Evolutionary conservation across 2,329 filamentous ascomycete genomes (phyloP).

Genomic region (Fusarium pseudoanthophilum): DNA sequence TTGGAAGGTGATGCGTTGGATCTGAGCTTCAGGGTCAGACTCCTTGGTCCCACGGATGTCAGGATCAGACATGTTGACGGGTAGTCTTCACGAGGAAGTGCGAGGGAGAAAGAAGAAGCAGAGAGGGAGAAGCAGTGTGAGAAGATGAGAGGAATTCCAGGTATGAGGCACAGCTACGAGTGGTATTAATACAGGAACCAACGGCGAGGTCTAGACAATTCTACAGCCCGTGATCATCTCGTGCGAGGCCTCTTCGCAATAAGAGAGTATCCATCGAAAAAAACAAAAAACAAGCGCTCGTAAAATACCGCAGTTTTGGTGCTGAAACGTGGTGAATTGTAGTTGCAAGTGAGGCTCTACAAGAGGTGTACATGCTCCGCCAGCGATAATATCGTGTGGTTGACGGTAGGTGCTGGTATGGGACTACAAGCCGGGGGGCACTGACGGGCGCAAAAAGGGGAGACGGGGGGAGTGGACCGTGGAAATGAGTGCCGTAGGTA

Average conservation of each 20-base stretch:
- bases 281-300: not conserved
- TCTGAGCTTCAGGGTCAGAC: conserved; percentile 31
- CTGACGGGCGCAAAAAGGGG: conserved; percentile 20
- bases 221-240: not conserved
- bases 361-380: conserved; percentile 25
- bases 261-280: not conserved
- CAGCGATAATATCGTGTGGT: conserved; percentile 33
- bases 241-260: conserved; percentile 23
- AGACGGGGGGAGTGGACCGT: not conserved
- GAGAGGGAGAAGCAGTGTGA: conserved; percentile 1
- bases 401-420: conserved; percentile 27
- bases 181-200: conserved; percentile 1
- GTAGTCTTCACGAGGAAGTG: not conserved
- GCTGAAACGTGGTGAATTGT: conserved; percentile 20
- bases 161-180: not conserved
- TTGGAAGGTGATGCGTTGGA: conserved; percentile 35
- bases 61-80: conserved; percentile 29
- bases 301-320: conserved; percentile 30
- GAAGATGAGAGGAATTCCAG: not conserved
- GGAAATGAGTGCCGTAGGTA: conserved; percentile 23
- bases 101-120: not conserved
- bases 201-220: conserved; percentile 22
- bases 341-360: conserved; percentile 32
- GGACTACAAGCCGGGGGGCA: conserved; percentile 24
- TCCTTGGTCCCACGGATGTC: conserved; percentile 30